Conservation (phyloP, 345 rosid genomes). For the Syzygium oleosum region DNA sequence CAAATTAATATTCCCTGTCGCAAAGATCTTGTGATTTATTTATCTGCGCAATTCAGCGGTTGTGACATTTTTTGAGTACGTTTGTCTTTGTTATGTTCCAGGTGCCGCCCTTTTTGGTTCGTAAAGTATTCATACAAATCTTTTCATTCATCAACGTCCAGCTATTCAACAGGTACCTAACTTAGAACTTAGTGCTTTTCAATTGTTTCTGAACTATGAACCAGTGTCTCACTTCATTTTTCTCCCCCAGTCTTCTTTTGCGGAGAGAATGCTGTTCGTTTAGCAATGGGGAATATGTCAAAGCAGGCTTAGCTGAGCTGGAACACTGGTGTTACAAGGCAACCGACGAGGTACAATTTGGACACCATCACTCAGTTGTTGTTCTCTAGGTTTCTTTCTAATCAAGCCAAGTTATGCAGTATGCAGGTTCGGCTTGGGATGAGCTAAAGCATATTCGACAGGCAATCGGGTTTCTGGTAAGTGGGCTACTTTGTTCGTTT, state of each 20-base stretch:
- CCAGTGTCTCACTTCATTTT: neutral
- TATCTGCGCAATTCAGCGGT: neutral
- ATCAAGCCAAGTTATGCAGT: constrained; percentile 28
- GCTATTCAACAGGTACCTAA: constrained; percentile 73
- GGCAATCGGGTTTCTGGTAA: constrained; percentile 92
- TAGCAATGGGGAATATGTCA: constrained; percentile 92
- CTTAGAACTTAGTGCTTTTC: neutral
- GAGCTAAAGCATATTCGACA: constrained; percentile 93
- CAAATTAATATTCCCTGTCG: neutral
- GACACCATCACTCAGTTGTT: neutral
- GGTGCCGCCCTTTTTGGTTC: constrained; percentile 94
- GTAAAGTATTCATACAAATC: constrained; percentile 91
- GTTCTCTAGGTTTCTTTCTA: neutral
- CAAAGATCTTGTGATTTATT: neutral
- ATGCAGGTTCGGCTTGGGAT: constrained; percentile 94
- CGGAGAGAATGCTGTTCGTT: constrained; percentile 95
- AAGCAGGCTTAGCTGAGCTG: constrained; percentile 86
- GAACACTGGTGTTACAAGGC: constrained; percentile 96
- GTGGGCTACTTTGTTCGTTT: neutral
- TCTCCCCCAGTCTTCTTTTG: constrained; percentile 49
- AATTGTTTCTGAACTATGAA: neutral
- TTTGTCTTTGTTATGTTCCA: constrained; percentile 10
- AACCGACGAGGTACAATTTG: constrained; percentile 69
- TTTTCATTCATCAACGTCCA: constrained; percentile 98
- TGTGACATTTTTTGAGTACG: neutral